phyloP scores from a whole-genome alignment of 805 yeast genomes.

The Kazachstania africana region DNA sequence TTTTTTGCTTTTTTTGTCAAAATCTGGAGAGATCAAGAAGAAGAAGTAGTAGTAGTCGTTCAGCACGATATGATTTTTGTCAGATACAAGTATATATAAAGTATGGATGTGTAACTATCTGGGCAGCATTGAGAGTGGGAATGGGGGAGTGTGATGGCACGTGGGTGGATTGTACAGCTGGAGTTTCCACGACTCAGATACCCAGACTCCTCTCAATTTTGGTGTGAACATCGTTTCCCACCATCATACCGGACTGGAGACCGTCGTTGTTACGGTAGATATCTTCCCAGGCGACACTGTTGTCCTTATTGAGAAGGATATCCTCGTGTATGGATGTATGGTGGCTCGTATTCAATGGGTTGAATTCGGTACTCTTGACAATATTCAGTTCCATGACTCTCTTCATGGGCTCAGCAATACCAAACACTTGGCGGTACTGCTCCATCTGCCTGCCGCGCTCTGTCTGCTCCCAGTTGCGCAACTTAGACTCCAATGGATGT shows the following conservation, averaged over 20 bases:
- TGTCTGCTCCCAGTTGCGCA: conserved; percentile 69
- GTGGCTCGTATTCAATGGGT: conserved; percentile 42
- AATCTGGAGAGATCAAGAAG: too few species aligned
- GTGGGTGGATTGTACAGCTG: too few species aligned
- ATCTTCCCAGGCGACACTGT: conserved; percentile 87
- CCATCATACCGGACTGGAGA: conserved; percentile 29
- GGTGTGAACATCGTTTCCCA: conserved; percentile 47
- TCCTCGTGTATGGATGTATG: conserved; percentile 48
- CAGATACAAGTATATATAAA: too few species aligned
- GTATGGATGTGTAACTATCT: too few species aligned
- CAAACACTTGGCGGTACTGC: conserved; percentile 71
- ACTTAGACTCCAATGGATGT: conserved; percentile 77
- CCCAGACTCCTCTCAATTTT: conserved; percentile 61
- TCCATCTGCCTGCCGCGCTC: conserved; percentile 63
- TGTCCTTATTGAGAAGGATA: conserved; percentile 67
- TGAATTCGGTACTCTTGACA: conserved; percentile 57
- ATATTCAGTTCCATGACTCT: conserved; percentile 80
- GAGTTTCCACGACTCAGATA: too few species aligned
- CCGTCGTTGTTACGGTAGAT: conserved; percentile 43
- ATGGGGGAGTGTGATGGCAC: too few species aligned
- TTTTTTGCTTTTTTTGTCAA: too few species aligned
- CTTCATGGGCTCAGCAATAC: conserved; percentile 88
- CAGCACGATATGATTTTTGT: too few species aligned
- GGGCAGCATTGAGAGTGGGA: too few species aligned
- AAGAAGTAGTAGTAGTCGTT: too few species aligned